Base-by-base conservation (phyloP, 345 rosid genomes). In the Citrus unshiu region DNA sequence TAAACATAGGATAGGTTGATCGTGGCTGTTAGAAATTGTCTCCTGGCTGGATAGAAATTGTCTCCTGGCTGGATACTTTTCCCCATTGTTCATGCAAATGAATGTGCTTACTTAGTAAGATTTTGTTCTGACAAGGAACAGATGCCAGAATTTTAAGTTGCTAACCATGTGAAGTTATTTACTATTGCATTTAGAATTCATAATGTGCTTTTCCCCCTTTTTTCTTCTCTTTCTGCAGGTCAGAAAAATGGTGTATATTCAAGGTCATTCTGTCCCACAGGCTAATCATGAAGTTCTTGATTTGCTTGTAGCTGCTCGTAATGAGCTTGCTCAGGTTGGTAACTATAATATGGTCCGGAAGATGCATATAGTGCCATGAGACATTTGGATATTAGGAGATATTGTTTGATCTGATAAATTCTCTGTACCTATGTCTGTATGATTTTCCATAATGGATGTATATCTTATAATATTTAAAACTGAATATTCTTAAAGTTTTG, bases 321-420 rank as follows among this genome's bases (percentile, higher is more conserved):
- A 88, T 81, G 97, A 94, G 88, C 92, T 94, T 81, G 89, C 99
- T 10, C 92, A 89, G 96, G 99, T 95, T 88, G 73, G 74, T 73
- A 30, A 72, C 73, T 65, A 60, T 63, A 16, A 16, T 43, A 39
- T 58, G 35, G 73, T 56, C 59, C 74, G 51, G 12, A 35, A 49
- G 72, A 57, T 68, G 30, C 66, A 37, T 40, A 4, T 61, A 34
- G 57, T 64, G 56, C 34, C 51, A 62, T 67, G 18, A 66, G 72
- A 49, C 56, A 76, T n/a, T 65, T 21, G 39, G 77, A 16, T 78
- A 32, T 3, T 46, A 8, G 40, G 59, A 10, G 25, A 49, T 49
- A 19, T 29, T 5, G 29, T n/a, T 39, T 51, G 57, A 63, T 68
- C 46, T 27, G 4, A 76, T 56, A 66, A 65, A 49, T 65, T 46